A percentile compares a stretch with the other conserved stretches of the same genome.
These are phyloP conservation scores for Candida nonsorbophila DNA, from an alignment of 805 yeast species.

Conservation along the genomic window DNA sequence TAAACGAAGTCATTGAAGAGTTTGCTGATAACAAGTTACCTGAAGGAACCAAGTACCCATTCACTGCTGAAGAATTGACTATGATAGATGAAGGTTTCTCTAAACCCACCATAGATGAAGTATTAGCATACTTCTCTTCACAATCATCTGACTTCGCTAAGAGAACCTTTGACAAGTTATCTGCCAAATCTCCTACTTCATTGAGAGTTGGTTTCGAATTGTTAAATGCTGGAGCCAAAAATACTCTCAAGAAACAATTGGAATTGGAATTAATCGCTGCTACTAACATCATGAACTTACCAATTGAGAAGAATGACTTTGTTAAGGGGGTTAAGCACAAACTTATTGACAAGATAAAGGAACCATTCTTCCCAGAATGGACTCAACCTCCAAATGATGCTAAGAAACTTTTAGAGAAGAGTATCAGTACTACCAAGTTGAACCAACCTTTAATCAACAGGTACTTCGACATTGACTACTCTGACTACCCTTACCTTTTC, in stretches of 20 bases:
- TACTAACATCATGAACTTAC: slow-evolving; percentile 58
- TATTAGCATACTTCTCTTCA: slow-evolving; percentile 44
- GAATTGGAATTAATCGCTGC: slow-evolving; percentile 73
- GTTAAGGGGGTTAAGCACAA: slow-evolving; percentile 64
- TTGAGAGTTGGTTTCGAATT: slow-evolving; percentile 67
- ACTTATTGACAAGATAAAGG: slow-evolving; percentile 54
- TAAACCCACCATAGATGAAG: slow-evolving; percentile 46
- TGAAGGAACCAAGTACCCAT: slow-evolving; percentile 52
- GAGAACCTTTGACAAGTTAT: slow-evolving; percentile 49
- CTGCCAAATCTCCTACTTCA: slow-evolving; percentile 72
- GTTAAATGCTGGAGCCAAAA: slow-evolving; percentile 53
- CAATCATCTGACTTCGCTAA: slow-evolving; percentile 62
- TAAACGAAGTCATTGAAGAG: slow-evolving; percentile 74
- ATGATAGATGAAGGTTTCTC: slow-evolving; percentile 69
- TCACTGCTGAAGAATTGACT: slow-evolving; percentile 48
- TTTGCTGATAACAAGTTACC: slow-evolving; percentile 64
- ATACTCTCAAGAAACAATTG: slow-evolving; percentile 61
- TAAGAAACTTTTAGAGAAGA: slow-evolving; percentile 13
- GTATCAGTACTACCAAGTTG: slow-evolving; percentile 21
- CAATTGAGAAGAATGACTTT: slow-evolving; percentile 52
- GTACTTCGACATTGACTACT: slow-evolving; percentile 35
- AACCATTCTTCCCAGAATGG: slow-evolving; percentile 34
- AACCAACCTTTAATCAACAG: slow-evolving; percentile 31
- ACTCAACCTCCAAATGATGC: slow-evolving; percentile 12
- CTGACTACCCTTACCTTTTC: slow-evolving; percentile 55